A percentile compares a stretch with the other conserved stretches of the same genome.
Evolutionary conservation across 345 rosid genomes (phyloP).

Genomic region (Zanthoxylum bungeanum): DNA sequence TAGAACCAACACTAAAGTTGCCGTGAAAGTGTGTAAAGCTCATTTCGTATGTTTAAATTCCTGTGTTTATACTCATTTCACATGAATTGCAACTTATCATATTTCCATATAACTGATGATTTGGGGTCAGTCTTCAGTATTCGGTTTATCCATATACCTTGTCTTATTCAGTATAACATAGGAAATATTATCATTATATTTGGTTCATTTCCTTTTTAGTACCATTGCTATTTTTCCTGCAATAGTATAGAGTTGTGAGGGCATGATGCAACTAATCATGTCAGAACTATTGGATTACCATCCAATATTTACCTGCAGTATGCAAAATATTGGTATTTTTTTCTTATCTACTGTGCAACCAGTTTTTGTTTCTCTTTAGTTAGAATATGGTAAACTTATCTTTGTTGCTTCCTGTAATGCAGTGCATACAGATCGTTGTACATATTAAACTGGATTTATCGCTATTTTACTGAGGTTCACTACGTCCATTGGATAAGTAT

Average conservation of each 20-base stretch:
- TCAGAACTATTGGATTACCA: background rate
- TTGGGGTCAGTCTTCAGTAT: background rate
- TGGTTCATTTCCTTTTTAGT: background rate
- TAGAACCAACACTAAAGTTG: background rate
- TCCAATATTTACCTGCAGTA: background rate
- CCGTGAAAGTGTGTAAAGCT: background rate
- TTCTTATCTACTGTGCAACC: background rate
- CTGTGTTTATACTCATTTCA: background rate
- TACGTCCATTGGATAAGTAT: slow-evolving; percentile 79
- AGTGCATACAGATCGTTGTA: slow-evolving; percentile 69
- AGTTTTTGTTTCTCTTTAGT: background rate
- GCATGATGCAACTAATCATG: background rate
- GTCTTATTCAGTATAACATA: background rate
- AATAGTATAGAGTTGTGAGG: background rate
- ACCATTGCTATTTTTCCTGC: background rate
- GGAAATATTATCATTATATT: background rate
- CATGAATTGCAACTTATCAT: background rate
- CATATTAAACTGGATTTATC: slow-evolving; percentile 78
- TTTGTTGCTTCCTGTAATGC: slow-evolving; percentile 20
- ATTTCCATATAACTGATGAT: background rate
- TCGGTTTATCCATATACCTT: background rate
- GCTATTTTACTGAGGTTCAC: slow-evolving; percentile 68
- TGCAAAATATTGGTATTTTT: background rate
- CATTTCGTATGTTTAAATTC: background rate
- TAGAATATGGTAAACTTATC: background rate